phyloP scores from a whole-genome alignment of 371 early-diverging fungal species.

The Haplosporangium sp. region DNA sequence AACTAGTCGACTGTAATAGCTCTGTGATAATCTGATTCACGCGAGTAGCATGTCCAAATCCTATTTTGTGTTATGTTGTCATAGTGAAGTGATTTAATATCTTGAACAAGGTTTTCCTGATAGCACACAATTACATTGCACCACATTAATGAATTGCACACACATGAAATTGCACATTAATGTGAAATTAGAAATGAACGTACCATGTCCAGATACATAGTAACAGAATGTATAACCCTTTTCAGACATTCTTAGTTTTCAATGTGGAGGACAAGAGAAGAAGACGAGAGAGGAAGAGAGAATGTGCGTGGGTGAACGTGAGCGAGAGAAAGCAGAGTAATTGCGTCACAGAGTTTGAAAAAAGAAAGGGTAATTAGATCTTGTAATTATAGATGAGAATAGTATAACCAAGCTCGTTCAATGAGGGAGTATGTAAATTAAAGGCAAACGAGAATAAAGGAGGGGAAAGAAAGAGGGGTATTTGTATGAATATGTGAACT shows the following conservation, averaged over 20 bases:
- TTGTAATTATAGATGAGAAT: too few relatives aligned
- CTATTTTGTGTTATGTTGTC: constrained; percentile 39
- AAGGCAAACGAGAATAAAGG: too few relatives aligned
- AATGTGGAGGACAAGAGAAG: not conserved
- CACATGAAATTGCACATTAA: too few relatives aligned
- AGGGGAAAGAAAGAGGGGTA: too few relatives aligned
- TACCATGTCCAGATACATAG: constrained; percentile 80
- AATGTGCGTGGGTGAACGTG: not conserved
- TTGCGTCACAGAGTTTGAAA: not conserved
- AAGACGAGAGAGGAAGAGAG: not conserved
- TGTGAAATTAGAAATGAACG: not conserved
- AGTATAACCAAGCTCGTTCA: too few relatives aligned
- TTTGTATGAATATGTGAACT: too few relatives aligned
- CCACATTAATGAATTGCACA: too few relatives aligned
- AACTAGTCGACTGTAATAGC: constrained; percentile 60
- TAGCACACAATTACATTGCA: too few relatives aligned
- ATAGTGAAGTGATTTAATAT: too few relatives aligned
- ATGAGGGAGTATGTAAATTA: too few relatives aligned
- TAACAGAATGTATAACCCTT: constrained; percentile 67
- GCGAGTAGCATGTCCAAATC: constrained; percentile 80
- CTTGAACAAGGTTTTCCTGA: too few relatives aligned
- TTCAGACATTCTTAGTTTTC: not conserved
- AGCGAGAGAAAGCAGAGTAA: not conserved
- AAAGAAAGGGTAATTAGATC: too few relatives aligned
- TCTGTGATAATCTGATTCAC: constrained; percentile 71